Evolutionary conservation across 495 filamentous ascomycete species (phyloP).

Genomic region (Platismatia glauca): DNA sequence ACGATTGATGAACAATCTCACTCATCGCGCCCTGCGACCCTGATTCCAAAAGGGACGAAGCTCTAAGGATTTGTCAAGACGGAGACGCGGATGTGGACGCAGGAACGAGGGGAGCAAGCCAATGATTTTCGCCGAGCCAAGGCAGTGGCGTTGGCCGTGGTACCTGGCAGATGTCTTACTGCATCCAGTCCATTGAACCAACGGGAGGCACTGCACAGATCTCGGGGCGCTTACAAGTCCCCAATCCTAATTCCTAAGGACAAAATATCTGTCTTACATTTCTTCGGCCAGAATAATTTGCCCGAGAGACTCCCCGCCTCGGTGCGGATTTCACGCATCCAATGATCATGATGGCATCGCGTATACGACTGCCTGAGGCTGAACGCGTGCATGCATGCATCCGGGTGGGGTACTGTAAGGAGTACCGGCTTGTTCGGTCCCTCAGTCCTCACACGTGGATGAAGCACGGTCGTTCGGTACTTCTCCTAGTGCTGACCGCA

Average conservation of each 20-base stretch:
- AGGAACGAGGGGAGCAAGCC: neutral
- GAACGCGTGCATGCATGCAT: neutral
- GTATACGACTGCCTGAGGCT: neutral
- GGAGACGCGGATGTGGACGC: too few relatives aligned
- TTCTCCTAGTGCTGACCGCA: neutral
- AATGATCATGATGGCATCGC: slow-evolving; percentile 1
- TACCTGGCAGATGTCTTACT: slow-evolving; percentile 1
- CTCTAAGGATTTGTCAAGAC: too few relatives aligned
- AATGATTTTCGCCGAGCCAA: neutral
- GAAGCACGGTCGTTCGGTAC: neutral
- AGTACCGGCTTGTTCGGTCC: neutral
- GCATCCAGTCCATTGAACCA: slow-evolving; percentile 1
- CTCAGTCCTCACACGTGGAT: neutral
- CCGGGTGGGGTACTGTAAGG: neutral
- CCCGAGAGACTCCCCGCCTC: neutral
- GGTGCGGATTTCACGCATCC: neutral
- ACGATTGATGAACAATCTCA: neutral
- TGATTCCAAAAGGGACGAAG: neutral
- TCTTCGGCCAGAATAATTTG: neutral
- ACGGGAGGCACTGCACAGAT: neutral
- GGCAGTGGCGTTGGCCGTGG: neutral
- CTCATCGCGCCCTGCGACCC: neutral
- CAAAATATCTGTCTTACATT: neutral
- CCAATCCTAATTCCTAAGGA: neutral
- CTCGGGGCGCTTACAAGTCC: slow-evolving; percentile 12